A percentile compares a stretch with the other conserved stretches of the same genome.
phyloP scores from a whole-genome alignment of 2,329 filamentous ascomycete species.

The Scytalidium lignicola region DNA sequence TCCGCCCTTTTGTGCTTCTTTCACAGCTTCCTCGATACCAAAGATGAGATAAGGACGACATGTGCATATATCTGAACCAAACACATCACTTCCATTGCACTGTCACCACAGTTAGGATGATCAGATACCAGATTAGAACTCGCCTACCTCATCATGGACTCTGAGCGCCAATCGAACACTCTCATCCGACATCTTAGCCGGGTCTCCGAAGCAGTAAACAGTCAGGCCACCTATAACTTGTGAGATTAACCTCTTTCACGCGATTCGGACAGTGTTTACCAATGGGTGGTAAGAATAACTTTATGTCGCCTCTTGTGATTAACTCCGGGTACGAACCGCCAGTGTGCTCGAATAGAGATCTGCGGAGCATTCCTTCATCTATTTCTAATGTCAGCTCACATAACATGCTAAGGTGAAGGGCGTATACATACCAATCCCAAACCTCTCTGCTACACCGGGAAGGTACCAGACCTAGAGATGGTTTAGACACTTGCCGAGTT shows the following conservation, averaged over 20 bases:
- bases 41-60: slow-evolving; percentile 95
- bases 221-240: slow-evolving; percentile 59
- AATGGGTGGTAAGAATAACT: slow-evolving; percentile 92
- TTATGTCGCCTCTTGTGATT: slow-evolving; percentile 91
- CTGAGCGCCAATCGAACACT: slow-evolving; percentile 75
- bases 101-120: slow-evolving; percentile 25
- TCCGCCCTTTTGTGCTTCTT: slow-evolving; percentile 90
- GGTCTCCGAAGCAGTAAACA: slow-evolving; percentile 95
- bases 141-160: slow-evolving; percentile 59
- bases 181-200: slow-evolving; percentile 87
- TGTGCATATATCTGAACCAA: slow-evolving; percentile 96
- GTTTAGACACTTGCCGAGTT: slow-evolving; percentile 83
- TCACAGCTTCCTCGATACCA: slow-evolving; percentile 95
- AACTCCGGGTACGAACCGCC: slow-evolving; percentile 95
- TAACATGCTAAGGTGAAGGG: slow-evolving; percentile 2
- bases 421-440: slow-evolving; percentile 58
- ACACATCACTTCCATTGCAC: slow-evolving; percentile 96
- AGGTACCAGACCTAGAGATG: slow-evolving; percentile 68
- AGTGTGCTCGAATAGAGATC: slow-evolving; percentile 89
- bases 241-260: slow-evolving; percentile 36
- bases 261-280: slow-evolving; percentile 81
- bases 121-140: neutral
- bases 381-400: slow-evolving; percentile 64
- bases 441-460: slow-evolving; percentile 83
- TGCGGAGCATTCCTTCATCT: slow-evolving; percentile 83